Base-by-base conservation (phyloP, 192 early-diverging fungal genomes). In the Coemansia sp. region DNA sequence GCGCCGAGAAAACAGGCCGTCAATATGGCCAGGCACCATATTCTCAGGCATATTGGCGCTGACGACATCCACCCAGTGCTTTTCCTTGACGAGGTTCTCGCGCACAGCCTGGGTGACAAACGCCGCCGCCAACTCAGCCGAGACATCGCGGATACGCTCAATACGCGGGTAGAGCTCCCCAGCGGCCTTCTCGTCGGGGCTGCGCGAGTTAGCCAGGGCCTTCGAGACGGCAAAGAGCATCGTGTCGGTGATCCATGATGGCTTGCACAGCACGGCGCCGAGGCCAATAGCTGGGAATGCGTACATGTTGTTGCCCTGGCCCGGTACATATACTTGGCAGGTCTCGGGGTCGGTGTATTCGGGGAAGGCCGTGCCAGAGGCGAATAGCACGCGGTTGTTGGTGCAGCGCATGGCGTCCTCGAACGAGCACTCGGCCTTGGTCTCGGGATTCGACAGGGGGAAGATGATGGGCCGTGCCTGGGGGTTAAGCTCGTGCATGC, bases 251-350 rank as follows among this genome's bases (percentile, higher is more conserved):
- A 97, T 91, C 24, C 50, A 65, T 16, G 56, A 50, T 24, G 94
- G 84, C 68, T 90, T 89, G 65, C 92, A 89, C 34, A 97, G 74
- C 45, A 90, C 87, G 13, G 91, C 78, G 62, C 96, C 96, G 21
- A 96, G 85, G 5, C 96, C 96, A 41, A 98, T 88, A 60, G 94
- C 91, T 19, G 96, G 96, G 88, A 97, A 98, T 59, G 93, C 91
- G 73, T 96, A 98, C 91, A 93, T 94, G 84, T 96, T 96, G 84
- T 96, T 95, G 53, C 92, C 93, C 77, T 95, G 93, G 6, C 91
- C 94, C 2, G 93, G 92, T 37, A 90, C 63, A 56, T 63, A 66
- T 65, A 63, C 24, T 1, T 27, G 24, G 24, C 24, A 27, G 24
- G 24, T 27, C 17, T 86, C 75, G 21, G 88, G 88, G 1, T 75